Evolutionary conservation across 768 basidiomycete genomes (phyloP), one percentile per base, ranked within the genome.

Genomic region (Hygrophoropsis aurantiaca): DNA sequence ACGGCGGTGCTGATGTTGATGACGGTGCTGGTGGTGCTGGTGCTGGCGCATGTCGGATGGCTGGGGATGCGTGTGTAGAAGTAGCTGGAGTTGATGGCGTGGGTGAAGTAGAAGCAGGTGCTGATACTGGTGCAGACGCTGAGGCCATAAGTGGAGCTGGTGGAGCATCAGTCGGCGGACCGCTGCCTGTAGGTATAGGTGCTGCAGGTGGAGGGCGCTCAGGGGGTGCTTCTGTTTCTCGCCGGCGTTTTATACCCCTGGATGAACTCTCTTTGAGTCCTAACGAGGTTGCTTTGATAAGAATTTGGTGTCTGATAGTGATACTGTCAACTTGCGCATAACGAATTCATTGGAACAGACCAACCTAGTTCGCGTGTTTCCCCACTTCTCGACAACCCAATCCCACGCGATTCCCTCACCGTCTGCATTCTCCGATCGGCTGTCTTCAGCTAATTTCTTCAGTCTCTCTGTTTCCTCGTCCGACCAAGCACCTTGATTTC

Each of bases 271-370:
- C 85, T 63, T 90, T 90, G 40, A 92, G 70, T 9, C 86, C 85
- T 15, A 92, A 64, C n/a, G 76, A 70, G 2, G 85, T 91, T 2
- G 88, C 90, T 65, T 89, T 90, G 50, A 90, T 79, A 26, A 90
- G 69, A 46, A 91, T 90, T 61, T 92, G 89, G 56, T 90, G 87
- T 58, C 89, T 91, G 49, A 38, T 26, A 34, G 13, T 21, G 32
- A 13, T 20, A 20, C 36, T 11, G 5, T 27, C 32, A 37, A 26
- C 24, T 42, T 2, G 20, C 23, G 20, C 30, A 20, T 37, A 37
- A 46, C 15, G 25, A 16, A 27, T 18, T 2, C 10, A 38, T 9
- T 7, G 24, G 35, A 44, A 46, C 20, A 37, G 23, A 68, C 69
- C 40, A 52, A 87, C 89, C 85, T 81, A 46, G 89, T 83, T 44